Evolutionary conservation across 495 filamentous ascomycete genomes (phyloP), one percentile per base, ranked within the genome.

Genomic region (Schizothecium vesticola): DNA sequence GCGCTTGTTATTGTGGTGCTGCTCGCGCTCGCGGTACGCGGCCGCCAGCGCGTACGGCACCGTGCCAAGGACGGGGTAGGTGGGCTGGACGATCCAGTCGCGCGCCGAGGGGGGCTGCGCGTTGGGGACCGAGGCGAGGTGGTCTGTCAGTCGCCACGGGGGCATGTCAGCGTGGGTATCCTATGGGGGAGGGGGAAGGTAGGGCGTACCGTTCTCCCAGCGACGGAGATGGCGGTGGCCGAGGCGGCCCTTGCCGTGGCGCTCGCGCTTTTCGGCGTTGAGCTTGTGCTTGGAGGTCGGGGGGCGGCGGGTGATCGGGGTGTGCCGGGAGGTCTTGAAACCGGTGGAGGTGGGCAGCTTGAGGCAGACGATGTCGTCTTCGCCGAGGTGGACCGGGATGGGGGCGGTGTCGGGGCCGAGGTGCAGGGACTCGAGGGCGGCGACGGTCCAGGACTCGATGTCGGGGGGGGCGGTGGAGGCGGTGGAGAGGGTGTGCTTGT

Each of bases 11-110:
- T 74, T 74, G 79, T 64, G 80, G 77, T 28, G 84, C 69, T 90
- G 82, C 60, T 88, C 87, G 6, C 83, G 84, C 67, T 98, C 94
- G 92, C 93, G 98, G 36, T 93, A 83, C 16, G 89, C 87, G 8
- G 16, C 43, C 6, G 96, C 95, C 56, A 96, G 87, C 71, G 92
- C 92, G 78, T 98, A 99, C 2, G 94, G 95, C 60, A 98, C 90
- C 10, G 70, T 70, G 23, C 83, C 79, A 68, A 89, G 88, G 13
- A 90, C 86, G 13, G 89, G 87, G 74, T 96, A 83, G 19, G 93
- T 93, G 0, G 94, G 93, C 31, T 84, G 85, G 31, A 93, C 83
- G 65, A 86, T 83, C 90, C 92, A 99, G 74, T 99, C 95, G 58
- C 81, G 84, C 0, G 93, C 86, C 24, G 89, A 81, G 1, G 95